Conservation (phyloP, 176 grass and related monocot genomes). For the Echinochloa phyllopogon region DNA sequence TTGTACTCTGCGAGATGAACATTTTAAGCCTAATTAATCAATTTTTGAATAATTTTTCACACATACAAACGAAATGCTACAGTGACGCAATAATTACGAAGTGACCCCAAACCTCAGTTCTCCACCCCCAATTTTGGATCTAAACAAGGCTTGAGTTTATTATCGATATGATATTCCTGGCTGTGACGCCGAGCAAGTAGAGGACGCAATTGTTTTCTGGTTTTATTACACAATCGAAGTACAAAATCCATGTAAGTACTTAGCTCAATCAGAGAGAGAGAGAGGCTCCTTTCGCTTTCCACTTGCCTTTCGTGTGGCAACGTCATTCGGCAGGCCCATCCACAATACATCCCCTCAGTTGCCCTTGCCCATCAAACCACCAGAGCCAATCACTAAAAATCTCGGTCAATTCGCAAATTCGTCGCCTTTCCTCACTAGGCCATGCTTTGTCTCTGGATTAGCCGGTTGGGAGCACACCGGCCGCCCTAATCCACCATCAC, state of each 20-base stretch:
- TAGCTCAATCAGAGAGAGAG: slow-evolving; percentile 15
- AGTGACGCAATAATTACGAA: too few relatives aligned
- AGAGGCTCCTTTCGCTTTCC: slow-evolving; percentile 32
- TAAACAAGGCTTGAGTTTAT: too few relatives aligned
- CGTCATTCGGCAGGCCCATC: slow-evolving; percentile 32
- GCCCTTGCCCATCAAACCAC: slow-evolving; percentile 6
- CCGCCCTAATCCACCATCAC: background rate
- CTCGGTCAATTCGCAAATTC: background rate
- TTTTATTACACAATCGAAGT: background rate
- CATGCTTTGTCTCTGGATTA: background rate
- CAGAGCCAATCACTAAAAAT: slow-evolving; percentile 12
- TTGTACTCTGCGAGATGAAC: too few relatives aligned
- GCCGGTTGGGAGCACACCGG: background rate
- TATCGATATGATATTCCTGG: slow-evolving; percentile 21
- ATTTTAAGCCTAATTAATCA: too few relatives aligned
- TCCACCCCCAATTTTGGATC: too few relatives aligned
- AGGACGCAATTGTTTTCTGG: background rate
- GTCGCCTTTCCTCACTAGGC: background rate
- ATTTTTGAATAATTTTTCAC: too few relatives aligned
- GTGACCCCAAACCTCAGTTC: too few relatives aligned
- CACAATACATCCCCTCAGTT: background rate
- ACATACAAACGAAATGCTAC: too few relatives aligned
- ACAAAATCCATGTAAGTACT: background rate
- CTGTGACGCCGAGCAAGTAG: background rate
- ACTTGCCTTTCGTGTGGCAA: slow-evolving; percentile 43